Base-by-base conservation (phyloP, 2,329 filamentous ascomycete genomes). In the Neonectria coccinea region DNA sequence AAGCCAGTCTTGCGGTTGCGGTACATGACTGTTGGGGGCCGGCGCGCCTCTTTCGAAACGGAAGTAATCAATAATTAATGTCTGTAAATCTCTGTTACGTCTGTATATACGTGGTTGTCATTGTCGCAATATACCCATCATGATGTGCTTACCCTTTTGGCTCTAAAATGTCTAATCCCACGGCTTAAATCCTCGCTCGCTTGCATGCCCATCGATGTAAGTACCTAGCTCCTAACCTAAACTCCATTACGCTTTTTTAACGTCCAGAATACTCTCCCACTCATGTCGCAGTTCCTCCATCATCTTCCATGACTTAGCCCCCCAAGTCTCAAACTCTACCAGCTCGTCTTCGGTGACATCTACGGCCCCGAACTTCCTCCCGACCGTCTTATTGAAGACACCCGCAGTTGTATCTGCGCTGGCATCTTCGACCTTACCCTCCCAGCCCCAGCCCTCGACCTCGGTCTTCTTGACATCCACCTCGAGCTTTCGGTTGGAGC, bases 391-490 rank as follows among this genome's bases (percentile, higher is more conserved):
- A 47, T 82, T 79, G 69, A 88, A 80, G 58, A 83, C 80, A 3
- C 84, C 84, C 48, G 79, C 73, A 44, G 81, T 79, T 0, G 71
- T 72, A 74, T 85, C 87, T 3, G 79, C 80, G 41, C 79, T 76
- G 54, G 80, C 79, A 41, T 83, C 80, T 67, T 84, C 83, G n/a
- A 84, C 81, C 10, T 79, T 81, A 59, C 91, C 89, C 67, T 88
- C 82, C 79, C 89, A 91, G 0, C 93, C 94, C 94, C 94, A 97
- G 8, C 93, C 92, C 47, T 92, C 89, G 3, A 97, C 90, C 78
- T 97, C 93, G 1, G 94, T 97, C 73, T 88, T 88, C 78, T 90
- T 91, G 5, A 93, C 87, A 42, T 85, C 81, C 64, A 87, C 85
- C 20, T 84, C 80, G 0, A 91, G 89, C 59, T 80, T 77, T 11